Evolutionary conservation across 371 early-diverging fungal genomes (phyloP), one percentile per base, ranked within the genome.

Genomic region (Lichtheimia ramosa): DNA sequence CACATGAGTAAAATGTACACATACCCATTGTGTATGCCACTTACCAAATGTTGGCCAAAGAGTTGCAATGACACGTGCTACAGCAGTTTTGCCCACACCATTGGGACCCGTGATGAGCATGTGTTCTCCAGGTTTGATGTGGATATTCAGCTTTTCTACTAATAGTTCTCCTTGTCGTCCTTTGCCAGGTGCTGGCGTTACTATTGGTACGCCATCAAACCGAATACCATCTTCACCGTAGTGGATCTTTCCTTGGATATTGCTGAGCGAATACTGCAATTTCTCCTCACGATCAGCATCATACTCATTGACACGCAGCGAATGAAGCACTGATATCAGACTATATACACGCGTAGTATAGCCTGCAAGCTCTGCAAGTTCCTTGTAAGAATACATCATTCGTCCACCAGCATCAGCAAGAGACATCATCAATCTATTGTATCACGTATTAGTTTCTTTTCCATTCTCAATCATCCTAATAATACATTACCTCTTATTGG

Each of bases 331-430:
- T 5, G 87, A 84, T 51, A 94, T 61, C 20, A 95, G 74, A 62
- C 82, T 87, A 62, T 90, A 88, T 3, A 93, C 96, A 56, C 94
- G 88, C 15, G 87, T 83, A 7, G 93, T 93, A 72, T 89, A 92
- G 23, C 94, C 94, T 2, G 93, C 93, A 46, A 94, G 75, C 70
- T 92, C 93, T 18, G 91, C 86, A 58, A 93, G 68, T 62, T 93
- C 93, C 68, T 92, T 94, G 75, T 90, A 92, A 0, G 91, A 87
- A 61, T 92, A 92, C 91, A 95, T 92, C 80, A 95, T 87, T 54
- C 95, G 86, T 28, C 95, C 95, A 71, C 92, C 92, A 15, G 95
- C 95, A 76, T 95, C 95, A 1, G 93, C 92, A 28, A 92, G 75
- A 3, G 88, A 86, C 64, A 93, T 81, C 87, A 95, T 86, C 48